A percentile compares a stretch with the other conserved stretches of the same genome.
Evolutionary conservation across 208 protist species (phyloP).

Genomic region (Herpetomonas samuelpessoai): DNA sequence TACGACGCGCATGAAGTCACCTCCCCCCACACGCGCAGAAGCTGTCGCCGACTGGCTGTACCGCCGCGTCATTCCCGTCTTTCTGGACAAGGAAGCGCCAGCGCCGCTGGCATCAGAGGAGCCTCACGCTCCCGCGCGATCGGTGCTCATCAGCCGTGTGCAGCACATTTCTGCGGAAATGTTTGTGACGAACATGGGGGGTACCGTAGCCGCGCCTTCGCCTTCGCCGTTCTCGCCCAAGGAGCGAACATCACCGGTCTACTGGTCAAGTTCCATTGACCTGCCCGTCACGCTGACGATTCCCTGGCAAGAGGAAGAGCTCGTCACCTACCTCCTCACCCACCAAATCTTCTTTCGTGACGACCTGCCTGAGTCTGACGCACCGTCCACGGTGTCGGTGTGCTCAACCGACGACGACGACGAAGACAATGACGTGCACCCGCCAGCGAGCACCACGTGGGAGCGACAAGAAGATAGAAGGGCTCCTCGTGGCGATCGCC

Average conservation of each 20-base stretch:
- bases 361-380: background rate
- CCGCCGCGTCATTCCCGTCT: constrained; percentile 1
- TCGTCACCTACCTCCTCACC: background rate
- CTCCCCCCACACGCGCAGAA: background rate
- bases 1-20: too few species aligned
- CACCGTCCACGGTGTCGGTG: background rate
- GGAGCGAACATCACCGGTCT: too few species aligned
- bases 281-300: background rate
- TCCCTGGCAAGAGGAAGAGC: constrained; percentile 3
- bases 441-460: too few species aligned
- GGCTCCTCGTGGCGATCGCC: too few species aligned
- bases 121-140: background rate
- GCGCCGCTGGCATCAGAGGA: background rate
- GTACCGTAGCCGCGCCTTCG: background rate
- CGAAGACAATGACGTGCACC: too few species aligned
- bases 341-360: constrained; percentile 4
- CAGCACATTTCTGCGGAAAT: constrained; percentile 13
- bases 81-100: constrained; percentile 4
- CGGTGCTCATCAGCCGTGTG: constrained; percentile 11
- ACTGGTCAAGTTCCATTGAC: background rate
- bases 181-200: background rate
- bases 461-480: too few species aligned
- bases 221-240: background rate
- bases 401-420: background rate
- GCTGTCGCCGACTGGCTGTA: constrained; percentile 6